A percentile compares a stretch with the other conserved stretches of the same genome.
Conservation (phyloP, 2,329 filamentous ascomycete genomes). For the Sporothrix globosa region DNA sequence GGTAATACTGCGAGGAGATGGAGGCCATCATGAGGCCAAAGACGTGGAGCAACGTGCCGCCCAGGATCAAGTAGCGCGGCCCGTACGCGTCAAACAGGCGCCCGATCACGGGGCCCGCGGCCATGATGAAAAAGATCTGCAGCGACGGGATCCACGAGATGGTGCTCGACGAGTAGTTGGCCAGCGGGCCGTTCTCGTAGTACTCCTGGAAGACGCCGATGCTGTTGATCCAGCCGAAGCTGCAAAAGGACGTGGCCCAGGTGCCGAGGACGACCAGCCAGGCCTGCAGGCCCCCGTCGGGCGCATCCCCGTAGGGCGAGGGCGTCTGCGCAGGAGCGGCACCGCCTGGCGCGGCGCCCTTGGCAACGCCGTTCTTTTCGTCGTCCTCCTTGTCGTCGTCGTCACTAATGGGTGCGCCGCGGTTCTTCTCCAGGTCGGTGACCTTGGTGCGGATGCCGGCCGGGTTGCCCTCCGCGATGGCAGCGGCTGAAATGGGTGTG, state of each 20-base stretch:
- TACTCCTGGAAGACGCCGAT: constrained; percentile 62
- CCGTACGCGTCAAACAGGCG: constrained; percentile 59
- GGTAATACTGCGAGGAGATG: constrained; percentile 45
- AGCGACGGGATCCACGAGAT: constrained; percentile 66
- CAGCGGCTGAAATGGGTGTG: neutral
- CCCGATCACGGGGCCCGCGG: constrained; percentile 61
- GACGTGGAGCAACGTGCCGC: constrained; percentile 56
- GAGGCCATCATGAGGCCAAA: constrained; percentile 63
- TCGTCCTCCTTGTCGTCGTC: neutral
- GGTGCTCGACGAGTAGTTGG: constrained; percentile 54
- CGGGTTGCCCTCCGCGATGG: neutral
- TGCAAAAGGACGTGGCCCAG: constrained; percentile 49
- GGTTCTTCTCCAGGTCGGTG: constrained; percentile 26
- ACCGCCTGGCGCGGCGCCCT: neutral
- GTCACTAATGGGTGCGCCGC: neutral
- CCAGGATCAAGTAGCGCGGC: constrained; percentile 54
- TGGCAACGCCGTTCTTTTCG: neutral
- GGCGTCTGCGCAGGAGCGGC: neutral
- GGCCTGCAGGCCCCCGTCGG: constrained; percentile 41
- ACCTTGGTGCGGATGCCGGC: constrained; percentile 24
- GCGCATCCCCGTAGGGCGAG: constrained; percentile 26
- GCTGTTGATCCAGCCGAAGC: constrained; percentile 49
- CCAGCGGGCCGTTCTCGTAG: constrained; percentile 56
- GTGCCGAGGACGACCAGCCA: constrained; percentile 49
- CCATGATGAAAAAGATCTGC: constrained; percentile 51